Conservation (phyloP, 164 flowering plant species). For the Euptelea pleiosperma region DNA sequence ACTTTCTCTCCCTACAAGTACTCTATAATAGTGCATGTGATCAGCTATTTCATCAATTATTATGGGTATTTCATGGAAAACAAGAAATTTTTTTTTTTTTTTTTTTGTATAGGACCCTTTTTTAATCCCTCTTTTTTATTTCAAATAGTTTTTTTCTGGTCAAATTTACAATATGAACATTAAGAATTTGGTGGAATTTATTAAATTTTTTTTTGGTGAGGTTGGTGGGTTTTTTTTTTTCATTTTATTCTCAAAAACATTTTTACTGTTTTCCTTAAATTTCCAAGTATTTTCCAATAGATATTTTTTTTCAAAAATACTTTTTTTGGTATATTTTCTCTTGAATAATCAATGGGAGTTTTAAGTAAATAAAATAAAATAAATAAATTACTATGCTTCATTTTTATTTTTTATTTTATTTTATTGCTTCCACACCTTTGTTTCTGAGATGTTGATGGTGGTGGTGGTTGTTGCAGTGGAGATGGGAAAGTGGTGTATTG, state of each 20-base stretch:
- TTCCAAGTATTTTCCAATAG: no score
- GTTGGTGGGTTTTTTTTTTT: no score
- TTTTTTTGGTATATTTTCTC: neutral
- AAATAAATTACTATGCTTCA: neutral
- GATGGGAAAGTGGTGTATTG: constrained; percentile 89
- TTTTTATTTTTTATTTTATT: neutral
- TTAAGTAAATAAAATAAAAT: neutral
- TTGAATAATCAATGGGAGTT: neutral
- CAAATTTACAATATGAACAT: no score
- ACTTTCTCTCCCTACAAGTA: neutral
- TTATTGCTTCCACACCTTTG: neutral
- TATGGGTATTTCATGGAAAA: neutral
- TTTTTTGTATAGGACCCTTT: no score
- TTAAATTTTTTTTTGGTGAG: no score
- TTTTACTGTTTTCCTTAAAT: no score
- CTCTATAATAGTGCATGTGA: neutral
- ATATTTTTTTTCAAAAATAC: neutral
- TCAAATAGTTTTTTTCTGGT: no score
- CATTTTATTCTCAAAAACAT: no score
- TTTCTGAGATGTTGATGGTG: constrained; percentile 4
- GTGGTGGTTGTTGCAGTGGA: constrained; percentile 70
- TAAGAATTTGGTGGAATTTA: no score
- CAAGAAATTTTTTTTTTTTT: neutral
- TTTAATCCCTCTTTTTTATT: no score
- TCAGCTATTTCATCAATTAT: no score